These are phyloP conservation scores for Fusarium duplospermum DNA, from an alignment of 2,329 filamentous ascomycete genomes.

Conservation along the genomic window DNA sequence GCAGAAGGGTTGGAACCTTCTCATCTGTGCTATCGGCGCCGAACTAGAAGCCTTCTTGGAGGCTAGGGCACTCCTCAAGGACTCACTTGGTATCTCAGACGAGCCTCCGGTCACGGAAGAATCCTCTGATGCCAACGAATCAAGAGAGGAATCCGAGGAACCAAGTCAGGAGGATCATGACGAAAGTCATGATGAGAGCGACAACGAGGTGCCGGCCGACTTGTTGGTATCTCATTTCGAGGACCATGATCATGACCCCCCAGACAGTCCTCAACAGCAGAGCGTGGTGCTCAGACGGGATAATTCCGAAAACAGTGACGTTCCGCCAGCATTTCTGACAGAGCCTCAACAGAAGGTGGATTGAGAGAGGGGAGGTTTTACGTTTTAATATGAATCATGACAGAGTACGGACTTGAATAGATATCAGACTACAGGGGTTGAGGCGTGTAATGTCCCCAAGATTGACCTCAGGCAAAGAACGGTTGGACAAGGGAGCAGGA, in stretches of 20 bases:
- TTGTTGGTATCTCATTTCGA: conserved; percentile 52
- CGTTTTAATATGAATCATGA: conserved; percentile 28
- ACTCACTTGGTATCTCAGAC: conserved; percentile 26
- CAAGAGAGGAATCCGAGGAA: neutral
- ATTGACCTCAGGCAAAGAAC: neutral
- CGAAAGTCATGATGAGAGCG: conserved; percentile 45
- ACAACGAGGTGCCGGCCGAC: conserved; percentile 58
- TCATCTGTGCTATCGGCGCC: conserved; percentile 81
- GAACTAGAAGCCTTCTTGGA: conserved; percentile 76
- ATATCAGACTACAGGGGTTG: neutral
- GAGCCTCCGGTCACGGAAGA: conserved; percentile 11
- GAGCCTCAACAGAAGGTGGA: conserved; percentile 50
- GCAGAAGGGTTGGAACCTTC: conserved; percentile 75
- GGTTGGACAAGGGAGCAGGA: neutral
- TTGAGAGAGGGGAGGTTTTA: conserved; percentile 11
- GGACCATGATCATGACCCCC: conserved; percentile 29
- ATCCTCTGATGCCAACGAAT: neutral
- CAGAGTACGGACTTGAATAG: neutral
- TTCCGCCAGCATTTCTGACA: conserved; percentile 64
- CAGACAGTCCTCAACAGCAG: conserved; percentile 25
- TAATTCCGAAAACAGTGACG: conserved; percentile 58
- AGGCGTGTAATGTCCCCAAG: neutral
- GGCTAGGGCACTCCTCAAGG: conserved; percentile 66
- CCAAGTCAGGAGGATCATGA: conserved; percentile 8
- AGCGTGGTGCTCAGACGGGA: conserved; percentile 42